These are phyloP conservation scores for Rhodotorula paludigena DNA, from an alignment of 768 basidiomycete genomes.

Conservation along the genomic window DNA sequence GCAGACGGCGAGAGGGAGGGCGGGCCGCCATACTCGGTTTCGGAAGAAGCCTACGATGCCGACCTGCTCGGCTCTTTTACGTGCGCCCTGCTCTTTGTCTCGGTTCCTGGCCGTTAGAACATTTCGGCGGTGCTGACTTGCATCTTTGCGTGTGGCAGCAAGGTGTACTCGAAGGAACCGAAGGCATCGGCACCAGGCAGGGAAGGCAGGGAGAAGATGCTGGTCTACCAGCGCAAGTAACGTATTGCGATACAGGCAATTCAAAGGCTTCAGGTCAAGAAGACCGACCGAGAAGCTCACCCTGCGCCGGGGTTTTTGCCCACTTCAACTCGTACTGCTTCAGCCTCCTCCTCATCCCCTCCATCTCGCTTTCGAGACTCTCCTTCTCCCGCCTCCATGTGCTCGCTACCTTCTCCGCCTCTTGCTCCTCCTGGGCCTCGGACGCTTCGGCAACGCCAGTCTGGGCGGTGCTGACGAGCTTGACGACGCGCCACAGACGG, in stretches of 20 bases:
- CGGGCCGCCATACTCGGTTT: conserved; percentile 64
- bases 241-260: too few relatives aligned
- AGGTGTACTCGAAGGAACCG: conserved; percentile 21
- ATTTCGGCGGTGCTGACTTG: fast-evolving
- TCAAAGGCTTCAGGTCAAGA: too few relatives aligned
- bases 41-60: conserved; percentile 57
- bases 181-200: conserved; percentile 9
- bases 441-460: background rate
- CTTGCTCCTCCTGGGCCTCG: background rate
- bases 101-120: background rate
- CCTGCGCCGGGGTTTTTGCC: too few relatives aligned
- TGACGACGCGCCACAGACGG: conserved; percentile 21
- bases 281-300: too few relatives aligned
- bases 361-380: too few relatives aligned
- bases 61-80: conserved; percentile 50
- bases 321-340: too few relatives aligned
- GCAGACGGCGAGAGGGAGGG: conserved; percentile 49
- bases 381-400: too few relatives aligned
- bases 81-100: conserved; percentile 3
- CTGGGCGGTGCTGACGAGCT: conserved; percentile 12
- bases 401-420: too few relatives aligned
- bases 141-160: background rate
- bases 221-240: conserved; percentile 26
- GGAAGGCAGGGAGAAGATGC: conserved; percentile 26
- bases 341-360: too few relatives aligned